Percentiles rank a stretch among this genome's conserved stretches.
Evolutionary conservation across 192 early-diverging fungal species (phyloP).

Genomic region (Phlyctochytrium arcticum): DNA sequence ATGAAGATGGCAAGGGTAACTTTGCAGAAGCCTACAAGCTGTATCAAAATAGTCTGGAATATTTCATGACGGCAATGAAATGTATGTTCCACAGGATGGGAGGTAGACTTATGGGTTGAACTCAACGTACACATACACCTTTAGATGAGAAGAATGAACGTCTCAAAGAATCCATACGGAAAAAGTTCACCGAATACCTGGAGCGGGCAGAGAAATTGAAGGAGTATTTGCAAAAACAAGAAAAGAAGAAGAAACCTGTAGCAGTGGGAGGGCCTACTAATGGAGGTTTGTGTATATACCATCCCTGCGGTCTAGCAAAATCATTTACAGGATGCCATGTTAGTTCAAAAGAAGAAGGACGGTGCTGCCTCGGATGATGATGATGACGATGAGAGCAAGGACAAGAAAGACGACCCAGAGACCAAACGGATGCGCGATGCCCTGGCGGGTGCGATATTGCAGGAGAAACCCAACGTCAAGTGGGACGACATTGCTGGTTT

Average conservation of each 20-base stretch:
- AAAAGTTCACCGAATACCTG: conserved; percentile 89
- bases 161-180: conserved; percentile 75
- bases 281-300: conserved; percentile 11
- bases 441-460: conserved; percentile 75
- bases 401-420: conserved; percentile 69
- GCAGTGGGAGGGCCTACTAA: conserved; percentile 45
- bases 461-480: conserved; percentile 93
- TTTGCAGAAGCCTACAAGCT: conserved; percentile 87
- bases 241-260: conserved; percentile 71
- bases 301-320: too few species aligned
- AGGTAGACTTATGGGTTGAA: too few species aligned
- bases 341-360: conserved; percentile 21
- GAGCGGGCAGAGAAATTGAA: conserved; percentile 92
- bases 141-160: conserved; percentile 93
- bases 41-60: conserved; percentile 88
- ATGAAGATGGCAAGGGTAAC: conserved; percentile 85
- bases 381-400: conserved; percentile 50
- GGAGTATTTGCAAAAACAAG: conserved; percentile 71
- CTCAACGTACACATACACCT: too few species aligned
- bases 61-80: conserved; percentile 92
- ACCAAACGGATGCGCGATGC: conserved; percentile 66
- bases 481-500: conserved; percentile 98
- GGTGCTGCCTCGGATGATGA: conserved; percentile 37
- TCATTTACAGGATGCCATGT: neutral
- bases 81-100: conserved; percentile 49